These are phyloP conservation scores for Theileria orientalis DNA, from an alignment of 169 alveolate species.

Conservation along the genomic window DNA sequence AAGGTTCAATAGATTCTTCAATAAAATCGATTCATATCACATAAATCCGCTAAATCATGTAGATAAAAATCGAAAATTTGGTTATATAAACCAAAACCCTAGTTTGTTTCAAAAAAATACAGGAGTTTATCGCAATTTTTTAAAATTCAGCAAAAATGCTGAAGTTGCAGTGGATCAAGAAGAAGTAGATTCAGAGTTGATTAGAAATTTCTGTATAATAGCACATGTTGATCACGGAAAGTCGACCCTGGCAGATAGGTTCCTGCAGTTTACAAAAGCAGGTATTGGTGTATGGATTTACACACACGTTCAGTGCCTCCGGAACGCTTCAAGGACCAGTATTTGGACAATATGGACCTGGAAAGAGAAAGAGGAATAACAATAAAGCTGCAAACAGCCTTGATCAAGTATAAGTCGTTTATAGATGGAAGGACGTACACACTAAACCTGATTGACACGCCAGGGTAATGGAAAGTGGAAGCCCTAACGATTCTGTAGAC, in stretches of 20 bases:
- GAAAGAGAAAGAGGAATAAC: conserved; percentile 92
- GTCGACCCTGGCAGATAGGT: conserved; percentile 90
- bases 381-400: conserved; percentile 81
- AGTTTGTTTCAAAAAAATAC: not conserved
- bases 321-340: conserved; percentile 79
- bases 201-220: conserved; percentile 91
- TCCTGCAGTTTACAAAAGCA: conserved; percentile 82
- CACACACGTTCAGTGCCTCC: conserved; percentile 63
- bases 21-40: not conserved
- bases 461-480: conserved; percentile 76
- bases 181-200: conserved; percentile 20
- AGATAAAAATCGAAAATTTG: not conserved
- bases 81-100: not conserved
- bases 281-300: conserved; percentile 55
- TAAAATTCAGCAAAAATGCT: not conserved
- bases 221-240: conserved; percentile 97
- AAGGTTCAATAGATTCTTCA: not conserved
- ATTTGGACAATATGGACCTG: conserved; percentile 85
- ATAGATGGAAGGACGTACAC: conserved; percentile 81
- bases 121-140: not conserved
- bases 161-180: not conserved
- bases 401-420: conserved; percentile 63
- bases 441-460: conserved; percentile 94
- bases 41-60: not conserved
- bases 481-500: conserved; percentile 50